These are phyloP conservation scores for Cairneyella variabilis DNA, from an alignment of 495 filamentous ascomycete genomes.

Conservation along the genomic window DNA sequence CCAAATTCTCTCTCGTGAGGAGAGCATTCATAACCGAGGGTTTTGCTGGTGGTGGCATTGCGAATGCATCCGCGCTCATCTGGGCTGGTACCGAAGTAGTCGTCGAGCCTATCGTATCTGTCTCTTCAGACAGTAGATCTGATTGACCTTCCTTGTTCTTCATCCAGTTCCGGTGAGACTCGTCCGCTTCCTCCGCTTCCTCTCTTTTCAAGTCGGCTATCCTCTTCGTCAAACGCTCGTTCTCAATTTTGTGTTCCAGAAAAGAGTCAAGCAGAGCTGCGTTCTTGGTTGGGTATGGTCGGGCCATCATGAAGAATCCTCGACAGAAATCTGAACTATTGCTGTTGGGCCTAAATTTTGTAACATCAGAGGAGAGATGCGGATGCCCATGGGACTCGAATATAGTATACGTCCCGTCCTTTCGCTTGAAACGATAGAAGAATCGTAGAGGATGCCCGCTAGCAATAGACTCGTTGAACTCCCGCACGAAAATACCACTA, in stretches of 20 bases:
- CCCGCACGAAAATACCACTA: conserved; percentile 74
- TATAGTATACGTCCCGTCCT: conserved; percentile 68
- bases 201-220: conserved; percentile 84
- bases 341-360: conserved; percentile 56
- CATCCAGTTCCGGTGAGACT: conserved; percentile 46
- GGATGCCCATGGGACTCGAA: conserved; percentile 91
- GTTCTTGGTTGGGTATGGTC: conserved; percentile 88
- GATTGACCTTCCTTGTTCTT: conserved; percentile 50
- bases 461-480: conserved; percentile 91
- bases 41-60: conserved; percentile 71
- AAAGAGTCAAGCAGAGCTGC: conserved; percentile 85
- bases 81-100: conserved; percentile 15
- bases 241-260: conserved; percentile 96
- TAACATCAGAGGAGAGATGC: conserved; percentile 71
- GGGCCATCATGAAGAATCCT: conserved; percentile 90
- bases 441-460: conserved; percentile 72
- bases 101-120: conserved; percentile 23
- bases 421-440: conserved; percentile 83
- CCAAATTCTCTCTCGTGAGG: conserved; percentile 73
- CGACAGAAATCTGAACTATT: conserved; percentile 68
- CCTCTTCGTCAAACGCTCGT: conserved; percentile 77
- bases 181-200: conserved; percentile 71
- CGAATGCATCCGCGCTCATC: conserved; percentile 29
- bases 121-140: conserved; percentile 50
- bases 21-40: conserved; percentile 56